Base-by-base conservation (phyloP, 2,329 filamentous ascomycete genomes). In the Fusarium brachygibbosum region DNA sequence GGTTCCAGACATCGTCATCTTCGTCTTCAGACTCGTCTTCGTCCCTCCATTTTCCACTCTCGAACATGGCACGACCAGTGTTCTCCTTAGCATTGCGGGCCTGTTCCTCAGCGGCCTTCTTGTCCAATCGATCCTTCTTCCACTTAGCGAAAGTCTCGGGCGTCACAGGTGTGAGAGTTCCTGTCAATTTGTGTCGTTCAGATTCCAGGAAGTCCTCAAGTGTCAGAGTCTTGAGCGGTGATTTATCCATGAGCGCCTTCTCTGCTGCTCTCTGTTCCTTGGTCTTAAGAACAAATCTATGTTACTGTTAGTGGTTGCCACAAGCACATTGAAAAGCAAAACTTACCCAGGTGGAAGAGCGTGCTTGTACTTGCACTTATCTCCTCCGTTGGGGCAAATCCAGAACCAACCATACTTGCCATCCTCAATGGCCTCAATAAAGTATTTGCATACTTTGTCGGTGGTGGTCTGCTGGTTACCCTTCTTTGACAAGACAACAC, bases 331-430 rank as follows among this genome's bases (percentile, higher is more conserved):
- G 35, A 63, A 21, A 38, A 23, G 31, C 25, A 21, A 63, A 54
- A 88, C 92, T 77, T 88, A 97, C 93, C 96, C 96, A 76, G 94
- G 92, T 74, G 97, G 96, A 75, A 99, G 86, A 76, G 92, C 94
- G 81, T 99, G 96, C 82, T 92, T 94, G 79, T 99, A 99, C 91
- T 96, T 98, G 91, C 96, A 99, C 82, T 97, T 93, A 78, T 99
- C 92, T 69, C 93, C 95, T 70, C 94, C 94, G 77, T 98, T 98
- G 46, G 96, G 96, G 87, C 96, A 99, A 63, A 90, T 86, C 96
- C 96, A 99, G 83, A 99, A 98, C 96, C 96, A 99, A 68, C 96
- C 96, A 76, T 99, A 99, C 82, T 98, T 99, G 76, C 94, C 93
- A 78, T 99, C 96, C 82, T 99, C 96, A 68, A 99, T 96, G 28